phyloP scores from a whole-genome alignment of 2,329 filamentous ascomycete genomes.

The Cercospora nicotianae region DNA sequence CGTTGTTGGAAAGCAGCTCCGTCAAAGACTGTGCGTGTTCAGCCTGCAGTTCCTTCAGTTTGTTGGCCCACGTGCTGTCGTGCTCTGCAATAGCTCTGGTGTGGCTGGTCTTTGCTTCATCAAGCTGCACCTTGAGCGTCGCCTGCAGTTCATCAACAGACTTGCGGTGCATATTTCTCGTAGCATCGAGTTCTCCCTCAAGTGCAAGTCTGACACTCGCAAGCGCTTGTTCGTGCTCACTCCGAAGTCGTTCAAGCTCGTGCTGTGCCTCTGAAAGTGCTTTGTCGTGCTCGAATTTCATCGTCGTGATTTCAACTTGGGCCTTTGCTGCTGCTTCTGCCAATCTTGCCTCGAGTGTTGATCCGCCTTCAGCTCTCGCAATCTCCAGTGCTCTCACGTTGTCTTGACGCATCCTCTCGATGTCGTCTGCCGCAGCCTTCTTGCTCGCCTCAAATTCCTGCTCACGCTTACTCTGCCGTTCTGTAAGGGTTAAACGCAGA shows the following conservation, averaged over 20 bases:
- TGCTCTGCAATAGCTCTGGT: conserved; percentile 23
- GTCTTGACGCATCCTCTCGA: conserved; percentile 18
- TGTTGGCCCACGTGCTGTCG: conserved; percentile 27
- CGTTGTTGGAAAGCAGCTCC: conserved; percentile 20
- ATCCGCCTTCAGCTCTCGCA: conserved; percentile 17
- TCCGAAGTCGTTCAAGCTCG: conserved; percentile 21
- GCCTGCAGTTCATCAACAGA: conserved; percentile 16
- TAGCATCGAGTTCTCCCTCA: conserved; percentile 11
- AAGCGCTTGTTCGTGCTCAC: conserved; percentile 22
- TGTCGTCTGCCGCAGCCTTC: conserved; percentile 11
- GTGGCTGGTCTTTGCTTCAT: conserved; percentile 21
- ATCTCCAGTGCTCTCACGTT: conserved; percentile 9
- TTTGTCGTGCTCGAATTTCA: conserved; percentile 18
- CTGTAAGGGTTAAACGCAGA: conserved; percentile 9
- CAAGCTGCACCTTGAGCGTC: conserved; percentile 16
- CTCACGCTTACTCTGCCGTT: conserved; percentile 16
- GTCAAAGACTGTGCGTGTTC: conserved; percentile 26
- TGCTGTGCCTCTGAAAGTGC: conserved; percentile 16
- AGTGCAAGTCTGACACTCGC: conserved; percentile 14
- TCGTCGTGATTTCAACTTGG: conserved; percentile 5
- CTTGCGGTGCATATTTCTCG: conserved; percentile 4
- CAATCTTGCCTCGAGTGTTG: conserved; percentile 16
- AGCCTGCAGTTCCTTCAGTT: conserved; percentile 24
- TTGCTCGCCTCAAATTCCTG: conserved; percentile 12
- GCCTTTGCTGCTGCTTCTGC: conserved; percentile 23